Percentiles rank a stretch among this genome's conserved stretches.
These are phyloP conservation scores for Aspergillus sparsus DNA, from an alignment of 495 filamentous ascomycete species.

Conservation along the genomic window DNA sequence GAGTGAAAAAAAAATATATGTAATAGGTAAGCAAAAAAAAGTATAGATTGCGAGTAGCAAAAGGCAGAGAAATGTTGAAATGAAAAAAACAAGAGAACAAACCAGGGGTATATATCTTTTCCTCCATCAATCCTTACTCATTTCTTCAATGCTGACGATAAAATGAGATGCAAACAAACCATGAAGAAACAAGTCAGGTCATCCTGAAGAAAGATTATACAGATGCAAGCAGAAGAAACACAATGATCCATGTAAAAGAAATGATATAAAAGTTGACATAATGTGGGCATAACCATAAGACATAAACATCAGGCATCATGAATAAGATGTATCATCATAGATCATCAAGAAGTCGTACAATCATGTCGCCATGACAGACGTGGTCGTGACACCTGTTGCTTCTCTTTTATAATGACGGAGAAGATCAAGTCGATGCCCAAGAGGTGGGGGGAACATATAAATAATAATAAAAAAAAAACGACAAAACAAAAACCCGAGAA, in stretches of 20 bases:
- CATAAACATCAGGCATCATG: constrained; percentile 28
- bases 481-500: constrained; percentile 17
- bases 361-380: constrained; percentile 46
- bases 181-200: constrained; percentile 26
- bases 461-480: no score
- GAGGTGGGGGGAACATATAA: no score
- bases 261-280: constrained; percentile 8
- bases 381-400: constrained; percentile 29
- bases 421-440: constrained; percentile 15
- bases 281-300: constrained; percentile 17
- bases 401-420: constrained; percentile 24
- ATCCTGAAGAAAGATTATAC: constrained; percentile 26
- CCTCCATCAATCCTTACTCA: constrained; percentile 26
- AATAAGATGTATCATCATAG: constrained; percentile 45
- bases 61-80: neutral
- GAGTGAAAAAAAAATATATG: constrained; percentile 9
- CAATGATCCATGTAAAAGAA: constrained; percentile 4
- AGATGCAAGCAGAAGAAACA: constrained; percentile 14
- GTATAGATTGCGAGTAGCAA: constrained; percentile 15
- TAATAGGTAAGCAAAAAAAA: constrained; percentile 10
- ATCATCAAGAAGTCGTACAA: constrained; percentile 52
- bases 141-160: constrained; percentile 27
- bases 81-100: constrained; percentile 5
- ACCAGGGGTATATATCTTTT: constrained; percentile 28
- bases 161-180: constrained; percentile 22